Base-by-base conservation (phyloP, 108 stramenopile genomes). In the Cyclostephanos tholiformis region DNA sequence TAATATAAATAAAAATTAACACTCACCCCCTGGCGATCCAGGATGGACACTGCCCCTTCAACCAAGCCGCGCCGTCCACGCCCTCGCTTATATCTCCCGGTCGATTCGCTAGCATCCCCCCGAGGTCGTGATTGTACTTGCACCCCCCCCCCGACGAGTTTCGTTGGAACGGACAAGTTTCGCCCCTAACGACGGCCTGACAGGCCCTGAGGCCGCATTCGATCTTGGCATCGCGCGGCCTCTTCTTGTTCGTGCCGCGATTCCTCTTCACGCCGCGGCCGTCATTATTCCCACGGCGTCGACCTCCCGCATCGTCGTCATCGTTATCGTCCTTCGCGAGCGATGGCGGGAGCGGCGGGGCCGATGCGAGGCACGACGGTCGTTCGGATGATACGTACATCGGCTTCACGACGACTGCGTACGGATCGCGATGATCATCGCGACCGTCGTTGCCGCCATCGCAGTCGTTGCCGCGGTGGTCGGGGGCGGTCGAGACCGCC, bases 101-200 rank as follows among this genome's bases (percentile, higher is more conserved):
- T 14, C 91, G 60, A 35, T 72, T 86, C 13, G 78, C 79, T 67
- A 95, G 65, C 74, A 82, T 86, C 20, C 65, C 90, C 67, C 85
- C 82, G 19, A 95, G 17, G 63, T 97, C 93, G 73, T 97, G 96
- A 67, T 79, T 91, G 76, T 85, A 97, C n/a, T 78, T 71, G 66
- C 96, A 96, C 16, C 64, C 70, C 6, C 83, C 78, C 22, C 46
- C 74, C 14, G 81, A 77, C 1, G 32, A 20, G n/a, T n/a, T n/a
- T n/a, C n/a, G n/a, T n/a, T 43, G 39, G 46, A 61, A 89, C 10
- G 88, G 84, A 68, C 92, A 93, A 5, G 52, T 17, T 13, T 79
- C 80, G 0, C 89, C 90, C 19, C 79, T 68, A 3, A 95, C 53
- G 5, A 90, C 43, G 14, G 84, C 65, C 12, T 89, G 53, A 66